These are phyloP conservation scores for Saturnispora hagleri DNA, from an alignment of 805 yeast species.

Conservation along the genomic window DNA sequence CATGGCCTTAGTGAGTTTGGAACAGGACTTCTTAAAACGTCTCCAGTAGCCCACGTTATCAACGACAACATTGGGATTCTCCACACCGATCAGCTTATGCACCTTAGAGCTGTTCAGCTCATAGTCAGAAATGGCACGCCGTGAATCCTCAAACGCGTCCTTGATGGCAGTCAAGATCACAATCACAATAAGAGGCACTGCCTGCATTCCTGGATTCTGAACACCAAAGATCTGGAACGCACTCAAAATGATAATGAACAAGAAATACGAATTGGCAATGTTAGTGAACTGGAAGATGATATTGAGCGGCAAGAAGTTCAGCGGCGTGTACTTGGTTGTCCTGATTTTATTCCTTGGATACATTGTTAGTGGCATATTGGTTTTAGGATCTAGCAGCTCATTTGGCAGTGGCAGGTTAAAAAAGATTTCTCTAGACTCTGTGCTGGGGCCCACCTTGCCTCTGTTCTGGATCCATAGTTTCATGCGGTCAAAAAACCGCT, in stretches of 20 bases:
- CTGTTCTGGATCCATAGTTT: conserved; percentile 1
- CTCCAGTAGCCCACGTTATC: conserved; percentile 60
- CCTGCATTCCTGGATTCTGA: conserved; percentile 59
- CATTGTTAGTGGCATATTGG: conserved; percentile 33
- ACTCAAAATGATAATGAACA: conserved; percentile 46
- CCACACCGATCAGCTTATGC: conserved; percentile 43
- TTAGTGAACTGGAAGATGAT: conserved; percentile 45
- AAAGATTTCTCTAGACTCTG: conserved; percentile 36
- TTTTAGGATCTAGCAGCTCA: conserved; percentile 44
- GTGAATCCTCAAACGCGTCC: conserved; percentile 71
- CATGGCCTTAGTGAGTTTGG: conserved; percentile 25
- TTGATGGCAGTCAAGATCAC: conserved; percentile 65
- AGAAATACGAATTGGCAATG: conserved; percentile 52
- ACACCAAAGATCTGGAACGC: conserved; percentile 68
- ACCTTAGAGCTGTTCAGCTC: conserved; percentile 62
- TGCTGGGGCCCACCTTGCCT: neutral
- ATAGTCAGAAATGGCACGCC: conserved; percentile 53
- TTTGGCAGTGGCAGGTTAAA: conserved; percentile 54
- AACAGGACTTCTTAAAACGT: conserved; percentile 46
- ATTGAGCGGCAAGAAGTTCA: conserved; percentile 49
- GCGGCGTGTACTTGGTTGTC: conserved; percentile 55
- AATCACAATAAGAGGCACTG: conserved; percentile 75
- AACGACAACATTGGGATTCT: conserved; percentile 47
- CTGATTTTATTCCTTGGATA: conserved; percentile 51
- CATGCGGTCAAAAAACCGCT: conserved; percentile 2